These are phyloP conservation scores for Penicillium coffeae DNA, from an alignment of 495 filamentous ascomycete species.

Conservation along the genomic window DNA sequence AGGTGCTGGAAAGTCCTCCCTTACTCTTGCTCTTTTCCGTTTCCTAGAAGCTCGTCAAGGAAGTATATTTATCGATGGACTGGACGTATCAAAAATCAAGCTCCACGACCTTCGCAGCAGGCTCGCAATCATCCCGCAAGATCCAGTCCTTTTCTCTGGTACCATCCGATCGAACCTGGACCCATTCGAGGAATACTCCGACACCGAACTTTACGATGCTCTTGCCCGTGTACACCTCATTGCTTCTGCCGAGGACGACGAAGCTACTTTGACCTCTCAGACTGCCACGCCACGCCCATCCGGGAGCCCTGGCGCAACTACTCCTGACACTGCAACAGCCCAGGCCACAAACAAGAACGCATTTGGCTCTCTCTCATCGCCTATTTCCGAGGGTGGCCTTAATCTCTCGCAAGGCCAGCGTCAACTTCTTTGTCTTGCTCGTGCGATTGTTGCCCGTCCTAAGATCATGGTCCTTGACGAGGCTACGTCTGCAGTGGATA, in stretches of 20 bases:
- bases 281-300: conserved; percentile 23
- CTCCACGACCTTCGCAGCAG: conserved; percentile 70
- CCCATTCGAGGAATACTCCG: conserved; percentile 68
- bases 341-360: conserved; percentile 55
- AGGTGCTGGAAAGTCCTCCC: conserved; percentile 80
- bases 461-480: conserved; percentile 89
- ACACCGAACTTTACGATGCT: conserved; percentile 68
- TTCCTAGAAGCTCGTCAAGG: conserved; percentile 73
- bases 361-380: conserved; percentile 55
- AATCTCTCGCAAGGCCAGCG: conserved; percentile 86
- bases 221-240: conserved; percentile 74
- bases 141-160: conserved; percentile 83
- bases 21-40: conserved; percentile 79
- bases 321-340: conserved; percentile 21
- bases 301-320: conserved; percentile 19
- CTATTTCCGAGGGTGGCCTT: conserved; percentile 70
- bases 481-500: conserved; percentile 85
- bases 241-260: conserved; percentile 31
- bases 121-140: conserved; percentile 81
- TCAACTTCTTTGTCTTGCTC: conserved; percentile 83
- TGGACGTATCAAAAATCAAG: conserved; percentile 72
- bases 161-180: conserved; percentile 82
- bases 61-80: conserved; percentile 67
- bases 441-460: conserved; percentile 75
- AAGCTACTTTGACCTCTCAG: conserved; percentile 31